phyloP scores from a whole-genome alignment of 805 yeast genomes.

The Teunomyces aglyptinius region DNA sequence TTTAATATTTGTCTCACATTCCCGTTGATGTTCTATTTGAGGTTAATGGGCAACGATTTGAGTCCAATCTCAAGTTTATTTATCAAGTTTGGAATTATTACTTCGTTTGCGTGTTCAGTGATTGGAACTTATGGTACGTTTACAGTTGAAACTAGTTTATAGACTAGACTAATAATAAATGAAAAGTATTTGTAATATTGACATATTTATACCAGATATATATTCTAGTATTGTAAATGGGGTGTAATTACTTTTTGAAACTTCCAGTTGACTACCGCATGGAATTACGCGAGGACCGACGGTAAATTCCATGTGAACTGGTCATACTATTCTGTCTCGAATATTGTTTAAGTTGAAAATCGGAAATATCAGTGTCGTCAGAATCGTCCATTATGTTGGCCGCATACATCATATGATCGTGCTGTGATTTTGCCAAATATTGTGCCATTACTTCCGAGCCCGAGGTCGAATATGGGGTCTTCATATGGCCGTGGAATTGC shows the following conservation, averaged over 20 bases:
- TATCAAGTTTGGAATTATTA: slow-evolving; percentile 43
- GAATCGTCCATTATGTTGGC: slow-evolving; percentile 14
- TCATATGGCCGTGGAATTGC: slow-evolving; percentile 8
- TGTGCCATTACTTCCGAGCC: slow-evolving; percentile 80
- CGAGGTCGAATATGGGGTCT: slow-evolving; percentile 24
- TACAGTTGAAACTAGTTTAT: slow-evolving; percentile 7
- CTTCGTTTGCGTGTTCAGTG: slow-evolving; percentile 50
- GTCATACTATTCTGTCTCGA: neutral
- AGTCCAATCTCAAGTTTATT: slow-evolving; percentile 34
- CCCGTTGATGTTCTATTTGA: slow-evolving; percentile 71
- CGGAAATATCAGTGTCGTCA: neutral
- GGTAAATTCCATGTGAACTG: neutral
- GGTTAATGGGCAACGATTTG: slow-evolving; percentile 48
- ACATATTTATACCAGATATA: neutral
- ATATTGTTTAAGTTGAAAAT: neutral
- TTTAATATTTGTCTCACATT: slow-evolving; percentile 75
- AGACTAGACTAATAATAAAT: neutral
- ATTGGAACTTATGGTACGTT: slow-evolving; percentile 56
- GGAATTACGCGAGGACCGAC: neutral
- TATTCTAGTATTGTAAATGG: no score
- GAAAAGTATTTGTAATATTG: neutral
- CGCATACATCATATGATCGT: slow-evolving; percentile 53
- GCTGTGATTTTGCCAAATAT: slow-evolving; percentile 70
- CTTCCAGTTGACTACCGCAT: neutral
- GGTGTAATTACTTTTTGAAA: neutral